Evolutionary conservation across 1,139 yeast species (phyloP), one percentile per base, ranked within the genome.

Genomic region (Lodderomyces metapsilosis): DNA sequence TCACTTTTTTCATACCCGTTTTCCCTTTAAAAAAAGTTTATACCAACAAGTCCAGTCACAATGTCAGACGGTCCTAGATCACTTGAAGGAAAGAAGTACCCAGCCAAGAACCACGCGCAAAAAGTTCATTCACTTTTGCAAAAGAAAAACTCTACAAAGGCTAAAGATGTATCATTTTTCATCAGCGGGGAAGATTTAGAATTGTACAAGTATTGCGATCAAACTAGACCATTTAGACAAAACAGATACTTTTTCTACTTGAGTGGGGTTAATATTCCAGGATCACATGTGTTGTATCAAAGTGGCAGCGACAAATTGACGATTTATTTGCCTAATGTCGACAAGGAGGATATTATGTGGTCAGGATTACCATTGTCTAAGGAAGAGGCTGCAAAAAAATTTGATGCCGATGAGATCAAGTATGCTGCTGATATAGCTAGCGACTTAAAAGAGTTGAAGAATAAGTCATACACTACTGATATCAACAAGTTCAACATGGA

Each of bases 261-360:
- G 40, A 69, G 88, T 3, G 98, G 98, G n/a, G 84, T 85, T 42
- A 81, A 85, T 49, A 74, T 87, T 37, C 89, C 95, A 0, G 94
- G 92, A 1, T 74, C 85, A 30, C 86, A 80, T 51, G 76, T 88
- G 1, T 63, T 85, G 21, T 92, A 78, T 56, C 68, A 80, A 36
- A 59, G 82, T 21, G 54, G 54, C 3, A 51, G 62, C 15, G 88
- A 84, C 42, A 70, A 76, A 42, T 71, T 88, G 50, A 79, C 82
- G 0, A 67, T 91, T 36, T 91, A 85, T 57, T 70, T 92, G 41
- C 97, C 98, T 2, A 77, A 85, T 44, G 72, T 91, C 38, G 96
- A 89, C 58, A 66, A 77, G 40, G 98, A 92, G 37, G 96, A 88
- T 58, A 87, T 92, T 38, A 86, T 92, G 91, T 92, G 98, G 98